phyloP scores from a whole-genome alignment of 2,329 filamentous ascomycete species.

The Aspergillus niger region DNA sequence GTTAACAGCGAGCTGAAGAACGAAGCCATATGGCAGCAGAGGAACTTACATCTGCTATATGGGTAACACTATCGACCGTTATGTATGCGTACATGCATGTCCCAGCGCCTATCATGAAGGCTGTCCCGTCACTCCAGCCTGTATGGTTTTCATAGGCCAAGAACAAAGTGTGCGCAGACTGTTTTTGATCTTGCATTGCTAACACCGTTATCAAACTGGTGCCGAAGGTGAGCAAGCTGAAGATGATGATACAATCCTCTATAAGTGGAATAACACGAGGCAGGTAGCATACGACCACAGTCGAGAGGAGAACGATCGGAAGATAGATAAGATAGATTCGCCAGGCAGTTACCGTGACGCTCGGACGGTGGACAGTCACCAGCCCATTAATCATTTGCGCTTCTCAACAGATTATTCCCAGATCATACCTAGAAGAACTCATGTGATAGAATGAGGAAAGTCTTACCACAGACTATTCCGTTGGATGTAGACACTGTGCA shows the following conservation, averaged over 20 bases:
- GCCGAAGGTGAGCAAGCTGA: slow-evolving; percentile 23
- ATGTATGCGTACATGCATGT: slow-evolving; percentile 31
- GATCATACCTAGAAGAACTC: background rate
- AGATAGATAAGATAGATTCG: slow-evolving; percentile 28
- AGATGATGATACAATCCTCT: slow-evolving; percentile 21
- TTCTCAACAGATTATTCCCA: background rate
- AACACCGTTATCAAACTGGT: slow-evolving; percentile 34
- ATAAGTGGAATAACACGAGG: slow-evolving; percentile 16
- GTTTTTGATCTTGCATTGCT: slow-evolving; percentile 18
- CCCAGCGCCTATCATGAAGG: slow-evolving; percentile 26
- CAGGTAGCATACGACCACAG: slow-evolving; percentile 16
- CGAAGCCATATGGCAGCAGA: background rate
- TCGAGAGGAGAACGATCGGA: slow-evolving; percentile 11
- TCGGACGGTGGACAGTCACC: slow-evolving; percentile 4
- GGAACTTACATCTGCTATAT: slow-evolving; percentile 25
- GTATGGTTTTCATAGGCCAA: slow-evolving; percentile 20
- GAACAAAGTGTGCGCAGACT: slow-evolving; percentile 18
- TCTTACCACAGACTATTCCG: slow-evolving; percentile 22
- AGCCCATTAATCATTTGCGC: slow-evolving; percentile 3
- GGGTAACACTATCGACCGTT: slow-evolving; percentile 27
- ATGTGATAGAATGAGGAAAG: slow-evolving; percentile 4
- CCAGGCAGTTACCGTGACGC: slow-evolving; percentile 18
- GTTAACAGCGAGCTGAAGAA: background rate
- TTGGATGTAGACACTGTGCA: slow-evolving; percentile 22
- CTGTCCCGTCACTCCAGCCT: slow-evolving; percentile 29